Evolutionary conservation across 2,329 filamentous ascomycete species (phyloP).

Genomic region (Ophiostoma ips): DNA sequence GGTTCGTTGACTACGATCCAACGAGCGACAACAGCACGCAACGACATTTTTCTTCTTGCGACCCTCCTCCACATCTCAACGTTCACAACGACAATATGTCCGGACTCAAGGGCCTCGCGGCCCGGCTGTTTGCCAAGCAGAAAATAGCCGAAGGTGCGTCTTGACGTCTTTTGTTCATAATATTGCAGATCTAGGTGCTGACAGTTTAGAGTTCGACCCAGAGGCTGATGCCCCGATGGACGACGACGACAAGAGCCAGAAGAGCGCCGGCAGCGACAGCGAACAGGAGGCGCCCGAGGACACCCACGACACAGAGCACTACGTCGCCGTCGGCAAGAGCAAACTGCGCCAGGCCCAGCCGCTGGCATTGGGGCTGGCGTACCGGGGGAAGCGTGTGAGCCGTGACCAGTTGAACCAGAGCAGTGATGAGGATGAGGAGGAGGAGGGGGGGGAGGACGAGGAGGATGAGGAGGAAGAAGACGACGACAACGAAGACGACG

Average conservation of each 20-base stretch:
- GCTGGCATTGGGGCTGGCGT: slow-evolving; percentile 60
- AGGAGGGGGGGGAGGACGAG: slow-evolving; percentile 35
- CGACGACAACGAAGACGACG: slow-evolving; percentile 25
- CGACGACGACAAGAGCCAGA: slow-evolving; percentile 33
- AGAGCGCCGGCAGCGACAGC: slow-evolving; percentile 30
- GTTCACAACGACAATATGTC: slow-evolving; percentile 28
- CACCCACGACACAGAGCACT: slow-evolving; percentile 68
- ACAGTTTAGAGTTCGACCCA: slow-evolving; percentile 75
- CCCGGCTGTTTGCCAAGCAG: slow-evolving; percentile 49
- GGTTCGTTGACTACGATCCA: neutral
- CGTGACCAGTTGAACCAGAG: slow-evolving; percentile 50
- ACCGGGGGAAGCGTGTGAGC: slow-evolving; percentile 63
- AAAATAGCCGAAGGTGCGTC: slow-evolving; percentile 44
- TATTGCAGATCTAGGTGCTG: too few species aligned
- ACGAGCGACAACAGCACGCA: neutral
- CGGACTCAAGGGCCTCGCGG: slow-evolving; percentile 34
- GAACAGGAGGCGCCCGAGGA: slow-evolving; percentile 35
- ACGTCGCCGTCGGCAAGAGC: slow-evolving; percentile 69
- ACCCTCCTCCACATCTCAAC: neutral
- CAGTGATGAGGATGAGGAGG: slow-evolving; percentile 27
- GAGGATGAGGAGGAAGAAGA: slow-evolving; percentile 38
- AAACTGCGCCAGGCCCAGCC: slow-evolving; percentile 63
- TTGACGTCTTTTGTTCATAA: too few species aligned
- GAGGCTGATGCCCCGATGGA: slow-evolving; percentile 48
- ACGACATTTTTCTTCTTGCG: neutral